Evolutionary conservation across 1,284 basidiomycete genomes (phyloP).

Genomic region (Butyriboletus appendiculatus): DNA sequence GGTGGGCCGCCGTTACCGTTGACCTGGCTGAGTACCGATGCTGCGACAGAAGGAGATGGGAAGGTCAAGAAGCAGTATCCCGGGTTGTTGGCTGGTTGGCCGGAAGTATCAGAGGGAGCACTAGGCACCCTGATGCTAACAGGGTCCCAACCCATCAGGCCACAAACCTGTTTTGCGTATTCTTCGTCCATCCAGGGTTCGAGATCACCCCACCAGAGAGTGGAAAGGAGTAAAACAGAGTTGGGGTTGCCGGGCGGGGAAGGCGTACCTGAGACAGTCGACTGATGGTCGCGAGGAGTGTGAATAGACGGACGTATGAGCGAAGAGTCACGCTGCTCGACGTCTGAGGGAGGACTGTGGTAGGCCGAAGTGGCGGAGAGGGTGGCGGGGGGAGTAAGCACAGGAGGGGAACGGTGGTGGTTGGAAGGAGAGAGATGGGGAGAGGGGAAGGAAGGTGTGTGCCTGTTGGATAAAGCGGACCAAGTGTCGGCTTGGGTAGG

Average conservation of each 20-base stretch:
- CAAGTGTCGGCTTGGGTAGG: conserved; percentile 27
- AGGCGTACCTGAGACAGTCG: conserved; percentile 24
- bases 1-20: conserved; percentile 46
- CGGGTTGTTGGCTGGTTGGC: conserved; percentile 73
- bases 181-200: conserved; percentile 94
- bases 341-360: conserved; percentile 30
- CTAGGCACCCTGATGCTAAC: conserved; percentile 70
- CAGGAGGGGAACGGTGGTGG: conserved; percentile 34
- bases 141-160: conserved; percentile 77
- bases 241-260: conserved; percentile 29
- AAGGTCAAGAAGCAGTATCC: conserved; percentile 89
- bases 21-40: conserved; percentile 70
- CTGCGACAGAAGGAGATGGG: conserved; percentile 68
- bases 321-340: conserved; percentile 42
- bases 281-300: conserved; percentile 24
- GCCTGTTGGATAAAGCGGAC: conserved; percentile 46
- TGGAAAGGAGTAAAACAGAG: conserved; percentile 44
- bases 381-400: conserved; percentile 20
- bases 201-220: conserved; percentile 80
- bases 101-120: conserved; percentile 57
- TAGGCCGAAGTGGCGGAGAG: conserved; percentile 16
- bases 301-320: conserved; percentile 32
- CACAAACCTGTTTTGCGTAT: conserved; percentile 81
- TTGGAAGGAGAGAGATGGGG: conserved; percentile 34
- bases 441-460: conserved; percentile 36